phyloP scores from a whole-genome alignment of 1,284 basidiomycete genomes.

The Anthracocystis walkeri region DNA sequence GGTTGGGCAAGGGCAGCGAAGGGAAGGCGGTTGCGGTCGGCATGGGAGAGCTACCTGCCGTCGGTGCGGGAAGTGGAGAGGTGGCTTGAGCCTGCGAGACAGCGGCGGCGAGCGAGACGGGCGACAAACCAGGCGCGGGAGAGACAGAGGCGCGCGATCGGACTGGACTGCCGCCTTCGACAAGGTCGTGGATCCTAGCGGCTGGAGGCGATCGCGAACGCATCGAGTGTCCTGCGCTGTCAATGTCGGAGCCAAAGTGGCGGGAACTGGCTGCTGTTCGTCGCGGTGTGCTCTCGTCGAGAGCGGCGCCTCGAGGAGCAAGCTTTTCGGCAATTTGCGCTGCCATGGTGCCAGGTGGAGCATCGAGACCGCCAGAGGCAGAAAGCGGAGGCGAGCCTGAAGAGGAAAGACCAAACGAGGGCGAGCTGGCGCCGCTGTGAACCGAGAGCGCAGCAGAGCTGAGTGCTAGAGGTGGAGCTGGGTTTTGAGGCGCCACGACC shows the following conservation, averaged over 20 bases:
- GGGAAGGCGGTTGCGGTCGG: conserved; percentile 58
- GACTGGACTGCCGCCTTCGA: conserved; percentile 41
- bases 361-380: conserved; percentile 42
- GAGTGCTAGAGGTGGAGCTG: conserved; percentile 51
- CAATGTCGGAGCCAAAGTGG: conserved; percentile 48
- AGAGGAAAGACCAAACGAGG: conserved; percentile 32
- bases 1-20: conserved; percentile 60
- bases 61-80: conserved; percentile 12
- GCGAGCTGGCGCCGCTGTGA: conserved; percentile 50
- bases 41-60: conserved; percentile 31
- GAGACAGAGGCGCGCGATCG: conserved; percentile 40
- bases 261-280: conserved; percentile 26
- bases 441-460: conserved; percentile 55
- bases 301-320: conserved; percentile 14
- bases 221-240: conserved; percentile 31
- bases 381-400: conserved; percentile 55
- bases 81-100: conserved; percentile 31
- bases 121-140: conserved; percentile 28
- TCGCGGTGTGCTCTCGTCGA: conserved; percentile 16
- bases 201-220: conserved; percentile 53
- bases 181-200: conserved; percentile 19
- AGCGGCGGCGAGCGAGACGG: conserved; percentile 37
- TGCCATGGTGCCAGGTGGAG: conserved; percentile 60
- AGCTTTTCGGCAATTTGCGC: conserved; percentile 62
- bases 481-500: conserved; percentile 60